These are phyloP conservation scores for Chytridiales sp. DNA, from an alignment of 371 early-diverging fungal genomes.

Conservation along the genomic window DNA sequence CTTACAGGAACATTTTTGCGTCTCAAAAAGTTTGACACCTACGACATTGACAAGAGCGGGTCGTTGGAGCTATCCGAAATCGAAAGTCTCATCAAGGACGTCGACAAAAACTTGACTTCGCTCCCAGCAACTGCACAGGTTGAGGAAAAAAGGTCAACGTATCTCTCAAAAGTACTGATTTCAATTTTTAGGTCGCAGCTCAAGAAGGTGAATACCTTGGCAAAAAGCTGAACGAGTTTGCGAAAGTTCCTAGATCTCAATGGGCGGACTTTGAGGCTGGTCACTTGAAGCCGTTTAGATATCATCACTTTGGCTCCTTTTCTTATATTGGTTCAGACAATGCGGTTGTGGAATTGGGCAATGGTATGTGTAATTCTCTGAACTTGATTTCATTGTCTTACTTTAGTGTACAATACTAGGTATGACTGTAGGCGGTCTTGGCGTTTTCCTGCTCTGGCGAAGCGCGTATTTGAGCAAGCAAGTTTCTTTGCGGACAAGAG, in stretches of 20 bases:
- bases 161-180: conserved; percentile 21
- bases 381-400: too few relatives aligned
- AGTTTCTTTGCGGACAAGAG: conserved; percentile 37
- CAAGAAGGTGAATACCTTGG: conserved; percentile 42
- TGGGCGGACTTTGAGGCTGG: conserved; percentile 20
- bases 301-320: conserved; percentile 43
- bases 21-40: conserved; percentile 51
- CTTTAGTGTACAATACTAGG: too few relatives aligned
- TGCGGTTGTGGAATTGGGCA: too few relatives aligned
- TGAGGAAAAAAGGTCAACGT: conserved; percentile 38
- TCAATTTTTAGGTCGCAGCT: conserved; percentile 27
- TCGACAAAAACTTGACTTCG: conserved; percentile 67
- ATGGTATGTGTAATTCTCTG: too few relatives aligned
- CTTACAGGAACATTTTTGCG: background rate
- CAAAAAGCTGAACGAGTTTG: conserved; percentile 47
- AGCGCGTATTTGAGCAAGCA: conserved; percentile 37
- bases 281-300: conserved; percentile 27
- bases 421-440: too few relatives aligned
- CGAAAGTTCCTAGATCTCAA: conserved; percentile 18
- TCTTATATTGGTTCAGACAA: conserved; percentile 40
- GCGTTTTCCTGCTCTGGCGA: conserved; percentile 34
- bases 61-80: conserved; percentile 65
- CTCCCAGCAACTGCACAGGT: conserved; percentile 42
- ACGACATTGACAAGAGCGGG: conserved; percentile 61
- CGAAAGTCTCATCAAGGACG: conserved; percentile 50